A percentile compares a stretch with the other conserved stretches of the same genome.
phyloP scores from a whole-genome alignment of 768 basidiomycete species.

The Kwoniella mangroviensis region DNA sequence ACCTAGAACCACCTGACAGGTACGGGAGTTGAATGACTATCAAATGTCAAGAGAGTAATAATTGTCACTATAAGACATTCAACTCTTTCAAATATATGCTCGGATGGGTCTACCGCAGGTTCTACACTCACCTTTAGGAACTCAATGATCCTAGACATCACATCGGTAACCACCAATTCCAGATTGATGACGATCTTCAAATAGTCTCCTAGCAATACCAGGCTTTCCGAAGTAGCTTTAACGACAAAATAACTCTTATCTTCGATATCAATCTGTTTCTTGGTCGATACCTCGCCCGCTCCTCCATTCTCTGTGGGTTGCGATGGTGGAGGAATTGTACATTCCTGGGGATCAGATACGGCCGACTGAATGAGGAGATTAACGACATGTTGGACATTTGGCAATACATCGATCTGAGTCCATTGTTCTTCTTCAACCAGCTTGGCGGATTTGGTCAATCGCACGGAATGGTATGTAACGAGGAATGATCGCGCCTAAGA shows the following conservation, averaged over 20 bases:
- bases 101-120: no score
- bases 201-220: conserved; percentile 79
- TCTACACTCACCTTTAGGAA: conserved; percentile 70
- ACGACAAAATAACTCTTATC: conserved; percentile 84
- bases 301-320: conserved; percentile 36
- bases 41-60: no score
- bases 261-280: conserved; percentile 65
- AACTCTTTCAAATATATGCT: not conserved
- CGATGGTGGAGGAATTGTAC: conserved; percentile 60
- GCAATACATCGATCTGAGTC: conserved; percentile 76
- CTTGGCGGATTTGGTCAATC: conserved; percentile 79
- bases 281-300: conserved; percentile 53
- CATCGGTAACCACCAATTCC: conserved; percentile 85
- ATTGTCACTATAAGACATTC: no score
- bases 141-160: conserved; percentile 92
- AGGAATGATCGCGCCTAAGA: conserved; percentile 82
- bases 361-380: conserved; percentile 79
- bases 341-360: conserved; percentile 76
- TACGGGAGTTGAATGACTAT: conserved; percentile 94
- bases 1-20: conserved; percentile 96
- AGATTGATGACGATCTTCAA: conserved; percentile 84
- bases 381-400: conserved; percentile 70
- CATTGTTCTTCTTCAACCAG: conserved; percentile 95
- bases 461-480: conserved; percentile 78
- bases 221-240: conserved; percentile 75